phyloP scores from a whole-genome alignment of 768 basidiomycete genomes.

The Russula ochroleuca region DNA sequence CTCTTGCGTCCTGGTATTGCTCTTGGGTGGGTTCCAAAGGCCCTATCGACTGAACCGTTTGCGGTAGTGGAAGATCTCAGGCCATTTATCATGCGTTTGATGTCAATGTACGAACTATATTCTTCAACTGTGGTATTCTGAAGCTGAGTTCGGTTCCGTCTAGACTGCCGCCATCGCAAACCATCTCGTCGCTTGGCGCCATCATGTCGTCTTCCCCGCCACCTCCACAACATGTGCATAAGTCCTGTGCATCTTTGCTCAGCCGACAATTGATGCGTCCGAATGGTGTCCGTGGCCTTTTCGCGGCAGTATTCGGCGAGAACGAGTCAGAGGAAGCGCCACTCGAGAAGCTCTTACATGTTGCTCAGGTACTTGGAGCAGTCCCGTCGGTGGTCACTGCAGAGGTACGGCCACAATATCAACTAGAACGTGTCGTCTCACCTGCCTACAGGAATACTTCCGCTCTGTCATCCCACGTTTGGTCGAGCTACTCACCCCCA shows the following conservation, averaged over 20 bases:
- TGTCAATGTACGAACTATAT: slow-evolving; percentile 52
- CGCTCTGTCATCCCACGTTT: slow-evolving; percentile 50
- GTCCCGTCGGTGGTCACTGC: slow-evolving; percentile 53
- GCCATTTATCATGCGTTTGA: slow-evolving; percentile 50
- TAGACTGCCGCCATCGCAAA: slow-evolving; percentile 62
- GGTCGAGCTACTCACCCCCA: slow-evolving; percentile 44
- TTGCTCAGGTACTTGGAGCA: slow-evolving; percentile 59
- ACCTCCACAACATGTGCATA: slow-evolving; percentile 49
- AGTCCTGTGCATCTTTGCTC: slow-evolving; percentile 57
- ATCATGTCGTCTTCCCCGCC: slow-evolving; percentile 44
- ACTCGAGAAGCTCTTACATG: slow-evolving; percentile 68
- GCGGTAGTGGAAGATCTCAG: slow-evolving; percentile 47
- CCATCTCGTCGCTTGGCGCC: slow-evolving; percentile 59
- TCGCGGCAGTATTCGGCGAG: slow-evolving; percentile 64
- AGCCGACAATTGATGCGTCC: slow-evolving; percentile 67
- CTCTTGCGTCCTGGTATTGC: slow-evolving; percentile 56
- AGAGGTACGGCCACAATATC: slow-evolving; percentile 42
- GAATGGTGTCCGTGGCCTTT: slow-evolving; percentile 66
- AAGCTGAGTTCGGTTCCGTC: slow-evolving; percentile 13
- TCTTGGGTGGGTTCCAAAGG: slow-evolving; percentile 71
- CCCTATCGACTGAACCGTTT: slow-evolving; percentile 38
- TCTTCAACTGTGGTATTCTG: neutral
- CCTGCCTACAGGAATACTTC: slow-evolving; percentile 55
- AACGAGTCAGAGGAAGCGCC: slow-evolving; percentile 53
- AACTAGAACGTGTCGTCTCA: neutral